Percentiles rank a stretch among this genome's conserved stretches.
phyloP scores from a whole-genome alignment of 768 basidiomycete species.

The Trametes punicea region DNA sequence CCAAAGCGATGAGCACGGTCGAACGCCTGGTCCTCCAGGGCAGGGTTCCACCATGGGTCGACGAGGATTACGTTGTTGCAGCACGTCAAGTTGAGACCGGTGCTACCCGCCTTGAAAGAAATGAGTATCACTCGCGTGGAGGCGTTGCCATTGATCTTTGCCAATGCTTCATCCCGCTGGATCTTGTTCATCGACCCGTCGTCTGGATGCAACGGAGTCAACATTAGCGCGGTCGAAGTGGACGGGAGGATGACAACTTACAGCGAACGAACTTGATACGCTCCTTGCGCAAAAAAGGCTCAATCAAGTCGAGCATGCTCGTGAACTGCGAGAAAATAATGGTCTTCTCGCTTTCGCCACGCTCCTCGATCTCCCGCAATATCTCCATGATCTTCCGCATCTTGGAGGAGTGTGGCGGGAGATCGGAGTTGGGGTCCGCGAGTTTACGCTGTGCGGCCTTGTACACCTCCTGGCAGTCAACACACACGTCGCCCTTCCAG shows the following conservation, averaged over 20 bases:
- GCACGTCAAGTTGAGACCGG: constrained; percentile 84
- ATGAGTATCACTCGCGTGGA: constrained; percentile 79
- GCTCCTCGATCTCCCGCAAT: constrained; percentile 58
- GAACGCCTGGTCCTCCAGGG: constrained; percentile 91
- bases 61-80: constrained; percentile 94
- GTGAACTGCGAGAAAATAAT: constrained; percentile 97
- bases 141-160: constrained; percentile 62
- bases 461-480: constrained; percentile 54
- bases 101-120: constrained; percentile 94
- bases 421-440: constrained; percentile 29
- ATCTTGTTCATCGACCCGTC: constrained; percentile 83
- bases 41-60: constrained; percentile 96
- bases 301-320: constrained; percentile 77
- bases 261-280: constrained; percentile 80
- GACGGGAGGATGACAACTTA: constrained; percentile 40
- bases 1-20: constrained; percentile 90
- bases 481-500: constrained; percentile 38
- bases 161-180: constrained; percentile 71
- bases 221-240: neutral
- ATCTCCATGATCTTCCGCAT: constrained; percentile 79
- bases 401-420: constrained; percentile 80
- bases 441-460: constrained; percentile 44
- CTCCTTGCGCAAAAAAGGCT: constrained; percentile 73
- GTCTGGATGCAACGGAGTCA: constrained; percentile 46
- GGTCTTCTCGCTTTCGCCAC: constrained; percentile 76